Evolutionary conservation across 768 basidiomycete genomes (phyloP).

Genomic region (Phylloporus arenicola): DNA sequence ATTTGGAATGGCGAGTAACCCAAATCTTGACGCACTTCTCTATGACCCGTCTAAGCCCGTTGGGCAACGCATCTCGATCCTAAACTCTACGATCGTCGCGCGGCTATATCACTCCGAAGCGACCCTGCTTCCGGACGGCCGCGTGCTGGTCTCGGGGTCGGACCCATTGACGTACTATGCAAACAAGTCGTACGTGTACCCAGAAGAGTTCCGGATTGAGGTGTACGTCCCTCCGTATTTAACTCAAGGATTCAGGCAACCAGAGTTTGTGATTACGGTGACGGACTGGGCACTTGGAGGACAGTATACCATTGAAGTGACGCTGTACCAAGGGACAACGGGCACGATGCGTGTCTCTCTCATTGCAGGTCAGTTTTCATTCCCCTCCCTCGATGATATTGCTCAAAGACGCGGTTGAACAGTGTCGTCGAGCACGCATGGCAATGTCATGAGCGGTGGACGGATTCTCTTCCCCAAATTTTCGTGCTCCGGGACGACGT

Average conservation of each 20-base stretch:
- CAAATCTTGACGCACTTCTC: slow-evolving; percentile 59
- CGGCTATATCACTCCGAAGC: slow-evolving; percentile 79
- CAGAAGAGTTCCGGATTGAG: slow-evolving; percentile 73
- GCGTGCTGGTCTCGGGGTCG: slow-evolving; percentile 71
- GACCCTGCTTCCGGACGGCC: slow-evolving; percentile 67
- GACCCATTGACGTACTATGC: slow-evolving; percentile 53
- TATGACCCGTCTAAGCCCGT: slow-evolving; percentile 63
- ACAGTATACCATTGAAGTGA: slow-evolving; percentile 46
- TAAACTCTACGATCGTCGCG: slow-evolving; percentile 63
- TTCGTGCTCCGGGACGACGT: slow-evolving; percentile 59
- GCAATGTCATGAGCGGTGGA: slow-evolving; percentile 65
- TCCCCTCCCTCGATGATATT: slow-evolving; percentile 1
- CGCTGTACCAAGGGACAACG: slow-evolving; percentile 36
- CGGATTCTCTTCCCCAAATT: slow-evolving; percentile 71
- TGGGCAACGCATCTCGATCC: slow-evolving; percentile 59
- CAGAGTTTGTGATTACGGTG: slow-evolving; percentile 49
- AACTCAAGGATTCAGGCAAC: slow-evolving; percentile 54
- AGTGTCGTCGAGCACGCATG: slow-evolving; percentile 75
- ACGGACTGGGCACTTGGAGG: slow-evolving; percentile 63
- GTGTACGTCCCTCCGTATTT: slow-evolving; percentile 89
- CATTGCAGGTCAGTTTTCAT: slow-evolving; percentile 48
- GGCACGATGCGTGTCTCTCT: slow-evolving; percentile 56
- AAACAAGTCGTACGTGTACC: slow-evolving; percentile 40
- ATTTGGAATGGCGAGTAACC: slow-evolving; percentile 62
- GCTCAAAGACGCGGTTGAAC: neutral